phyloP scores from a whole-genome alignment of 371 early-diverging fungal genomes.

The Actinomortierella ambigua region DNA sequence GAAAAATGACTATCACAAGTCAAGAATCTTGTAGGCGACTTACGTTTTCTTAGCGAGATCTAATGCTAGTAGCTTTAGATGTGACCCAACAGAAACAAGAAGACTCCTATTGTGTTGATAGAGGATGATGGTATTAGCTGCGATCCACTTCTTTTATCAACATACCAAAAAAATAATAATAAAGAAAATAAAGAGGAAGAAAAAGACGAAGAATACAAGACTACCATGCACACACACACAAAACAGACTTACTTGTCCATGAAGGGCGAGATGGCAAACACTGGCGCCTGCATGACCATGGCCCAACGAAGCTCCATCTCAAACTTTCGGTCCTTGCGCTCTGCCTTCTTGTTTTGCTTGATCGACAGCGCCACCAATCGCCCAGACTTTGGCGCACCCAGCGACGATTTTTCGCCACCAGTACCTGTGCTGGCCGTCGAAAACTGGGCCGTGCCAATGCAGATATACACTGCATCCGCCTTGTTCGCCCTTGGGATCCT shows the following conservation, averaged over 20 bases:
- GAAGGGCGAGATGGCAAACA: constrained; percentile 30
- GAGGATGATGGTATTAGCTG: too few species aligned
- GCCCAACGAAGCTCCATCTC: constrained; percentile 33
- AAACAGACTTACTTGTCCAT: constrained; percentile 21
- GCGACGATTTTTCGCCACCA: constrained; percentile 20
- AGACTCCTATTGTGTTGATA: constrained; percentile 22
- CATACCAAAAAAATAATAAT: too few species aligned
- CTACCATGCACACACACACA: neutral
- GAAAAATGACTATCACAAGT: neutral
- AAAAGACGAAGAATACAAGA: neutral
- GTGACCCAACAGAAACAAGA: constrained; percentile 25
- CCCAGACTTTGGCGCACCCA: constrained; percentile 27
- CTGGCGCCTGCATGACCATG: constrained; percentile 33
- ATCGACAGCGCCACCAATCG: constrained; percentile 27
- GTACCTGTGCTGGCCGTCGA: too few species aligned
- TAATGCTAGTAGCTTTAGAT: constrained; percentile 22
- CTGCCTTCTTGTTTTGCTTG: constrained; percentile 29
- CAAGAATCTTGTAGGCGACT: neutral
- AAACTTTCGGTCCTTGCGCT: constrained; percentile 12
- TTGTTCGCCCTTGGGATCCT: constrained; percentile 27
- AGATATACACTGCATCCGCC: constrained; percentile 23
- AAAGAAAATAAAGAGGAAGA: neutral
- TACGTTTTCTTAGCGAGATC: constrained; percentile 31
- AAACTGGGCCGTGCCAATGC: constrained; percentile 35
- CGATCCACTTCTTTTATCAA: too few species aligned